A percentile compares a stretch with the other conserved stretches of the same genome.
phyloP scores from a whole-genome alignment of 345 rosid genomes.

The Gossypium thurberi region DNA sequence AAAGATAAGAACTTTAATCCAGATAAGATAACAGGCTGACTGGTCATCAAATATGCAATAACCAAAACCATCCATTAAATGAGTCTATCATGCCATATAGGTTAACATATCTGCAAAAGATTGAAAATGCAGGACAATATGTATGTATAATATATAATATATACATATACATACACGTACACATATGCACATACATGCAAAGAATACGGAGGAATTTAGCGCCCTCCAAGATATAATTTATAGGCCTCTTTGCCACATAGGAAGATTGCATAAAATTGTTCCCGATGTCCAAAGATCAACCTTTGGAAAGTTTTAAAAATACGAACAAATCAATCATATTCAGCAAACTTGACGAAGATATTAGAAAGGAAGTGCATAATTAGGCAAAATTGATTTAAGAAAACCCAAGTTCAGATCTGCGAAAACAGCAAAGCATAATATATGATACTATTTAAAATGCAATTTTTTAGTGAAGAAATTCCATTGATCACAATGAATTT shows the following conservation, averaged over 20 bases:
- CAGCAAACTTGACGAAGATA: background rate
- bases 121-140: background rate
- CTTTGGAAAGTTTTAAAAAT: background rate
- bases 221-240: background rate
- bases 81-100: background rate
- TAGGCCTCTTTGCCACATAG: background rate
- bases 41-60: background rate
- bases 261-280: background rate
- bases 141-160: background rate
- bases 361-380: background rate
- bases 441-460: background rate
- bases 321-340: background rate
- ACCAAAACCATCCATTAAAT: background rate
- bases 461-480: background rate
- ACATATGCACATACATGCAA: background rate
- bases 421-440: background rate
- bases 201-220: background rate
- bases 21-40: background rate
- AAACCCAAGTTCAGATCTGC: background rate
- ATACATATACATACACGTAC: too few relatives aligned
- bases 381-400: background rate
- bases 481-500: background rate
- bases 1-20: slow-evolving; percentile 9
- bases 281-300: background rate
- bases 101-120: background rate